Percentiles rank a stretch among this genome's conserved stretches.
These are phyloP conservation scores for Lathyrus tuberosus DNA, from an alignment of 306 rosid species.

Conservation along the genomic window DNA sequence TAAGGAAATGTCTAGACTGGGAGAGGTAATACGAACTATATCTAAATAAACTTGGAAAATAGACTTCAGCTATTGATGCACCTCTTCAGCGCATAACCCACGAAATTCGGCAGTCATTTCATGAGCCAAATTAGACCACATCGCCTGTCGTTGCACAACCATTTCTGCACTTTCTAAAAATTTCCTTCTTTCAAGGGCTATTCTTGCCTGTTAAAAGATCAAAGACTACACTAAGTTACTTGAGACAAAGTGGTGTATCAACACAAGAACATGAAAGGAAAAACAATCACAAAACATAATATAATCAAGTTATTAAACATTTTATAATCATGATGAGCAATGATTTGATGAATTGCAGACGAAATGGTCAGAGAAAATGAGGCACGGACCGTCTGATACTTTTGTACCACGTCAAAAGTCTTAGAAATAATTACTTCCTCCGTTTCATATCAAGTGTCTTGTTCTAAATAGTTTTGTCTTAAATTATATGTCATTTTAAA, in stretches of 20 bases:
- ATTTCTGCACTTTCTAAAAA: conserved; percentile 94
- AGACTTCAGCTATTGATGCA: conserved; percentile 39
- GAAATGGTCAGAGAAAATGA: conserved; percentile 6
- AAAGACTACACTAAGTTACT: conserved; percentile 36
- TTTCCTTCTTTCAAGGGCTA: conserved; percentile 91
- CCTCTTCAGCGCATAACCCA: conserved; percentile 99
- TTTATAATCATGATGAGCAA: conserved; percentile 23
- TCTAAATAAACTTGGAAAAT: conserved; percentile 22
- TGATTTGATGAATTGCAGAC: conserved; percentile 1
- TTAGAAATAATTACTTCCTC: conserved; percentile 14
- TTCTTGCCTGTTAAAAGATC: conserved; percentile 80
- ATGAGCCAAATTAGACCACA: conserved; percentile 99
- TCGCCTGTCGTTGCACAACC: conserved; percentile 91
- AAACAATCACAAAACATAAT: neutral
- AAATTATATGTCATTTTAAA: neutral
- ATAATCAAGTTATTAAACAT: neutral
- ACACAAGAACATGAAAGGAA: conserved; percentile 29
- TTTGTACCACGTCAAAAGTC: conserved; percentile 4
- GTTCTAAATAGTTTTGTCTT: neutral
- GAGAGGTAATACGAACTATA: conserved; percentile 23
- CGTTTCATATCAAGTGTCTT: neutral
- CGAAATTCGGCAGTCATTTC: conserved; percentile 99
- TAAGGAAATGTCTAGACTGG: conserved; percentile 12
- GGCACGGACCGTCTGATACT: neutral
- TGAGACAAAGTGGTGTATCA: conserved; percentile 32